These are phyloP conservation scores for Globisporangium nodosum DNA, from an alignment of 352 stramenopile species.

Conservation along the genomic window DNA sequence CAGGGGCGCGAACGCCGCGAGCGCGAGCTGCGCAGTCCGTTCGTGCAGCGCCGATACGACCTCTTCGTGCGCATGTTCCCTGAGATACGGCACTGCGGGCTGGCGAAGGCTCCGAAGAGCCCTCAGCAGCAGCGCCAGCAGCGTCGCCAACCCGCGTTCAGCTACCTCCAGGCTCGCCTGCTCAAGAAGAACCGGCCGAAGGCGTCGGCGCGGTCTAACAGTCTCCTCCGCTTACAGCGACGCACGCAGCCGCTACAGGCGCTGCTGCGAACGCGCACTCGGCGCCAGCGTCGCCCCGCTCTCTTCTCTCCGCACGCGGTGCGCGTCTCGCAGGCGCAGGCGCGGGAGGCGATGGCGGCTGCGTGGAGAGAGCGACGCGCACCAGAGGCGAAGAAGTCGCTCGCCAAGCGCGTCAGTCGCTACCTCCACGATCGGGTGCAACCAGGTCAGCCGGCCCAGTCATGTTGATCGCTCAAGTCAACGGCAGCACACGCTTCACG, in stretches of 20 bases:
- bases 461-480: not conserved
- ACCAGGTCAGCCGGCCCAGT: no score
- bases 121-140: not conserved
- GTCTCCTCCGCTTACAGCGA: conserved; percentile 13
- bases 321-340: not conserved
- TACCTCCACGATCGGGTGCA: no score
- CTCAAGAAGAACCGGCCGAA: conserved; percentile 16
- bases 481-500: not conserved
- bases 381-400: not conserved
- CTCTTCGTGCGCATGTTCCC: conserved; percentile 19
- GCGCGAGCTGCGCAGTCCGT: conserved; percentile 14
- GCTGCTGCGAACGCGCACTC: not conserved
- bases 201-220: conserved; percentile 13
- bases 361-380: not conserved
- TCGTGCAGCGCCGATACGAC: conserved; percentile 20
- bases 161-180: conserved; percentile 17
- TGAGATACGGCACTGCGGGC: conserved; percentile 12
- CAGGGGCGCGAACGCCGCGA: conserved; percentile 11
- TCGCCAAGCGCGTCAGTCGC: no score
- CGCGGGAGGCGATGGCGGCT: conserved; percentile 2
- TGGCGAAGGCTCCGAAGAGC: not conserved
- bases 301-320: not conserved
- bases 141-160: conserved; percentile 7
- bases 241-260: conserved; percentile 1
- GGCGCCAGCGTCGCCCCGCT: not conserved